Evolutionary conservation across 2,329 filamentous ascomycete species (phyloP).

Genomic region (Epicoccum nigrum): DNA sequence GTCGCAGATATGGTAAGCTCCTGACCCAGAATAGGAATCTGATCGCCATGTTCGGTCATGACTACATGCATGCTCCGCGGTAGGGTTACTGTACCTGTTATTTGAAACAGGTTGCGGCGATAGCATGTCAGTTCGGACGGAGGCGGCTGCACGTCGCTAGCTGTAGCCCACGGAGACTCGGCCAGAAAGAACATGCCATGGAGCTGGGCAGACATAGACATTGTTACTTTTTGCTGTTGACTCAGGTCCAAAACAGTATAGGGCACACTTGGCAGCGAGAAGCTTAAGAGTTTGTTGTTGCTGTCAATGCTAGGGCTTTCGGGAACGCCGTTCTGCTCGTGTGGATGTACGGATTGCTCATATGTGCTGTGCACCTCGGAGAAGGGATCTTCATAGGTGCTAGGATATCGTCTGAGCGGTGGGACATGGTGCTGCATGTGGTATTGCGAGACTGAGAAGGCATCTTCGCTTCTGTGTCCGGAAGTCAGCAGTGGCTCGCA

Average conservation of each 20-base stretch:
- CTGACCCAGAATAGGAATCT: constrained; percentile 79
- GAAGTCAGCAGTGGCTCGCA: constrained; percentile 35
- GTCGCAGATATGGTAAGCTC: constrained; percentile 91
- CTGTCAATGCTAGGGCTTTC: constrained; percentile 66
- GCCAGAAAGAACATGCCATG: constrained; percentile 91
- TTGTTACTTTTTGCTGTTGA: constrained; percentile 64
- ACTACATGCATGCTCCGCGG: constrained; percentile 80
- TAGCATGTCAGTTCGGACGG: constrained; percentile 91
- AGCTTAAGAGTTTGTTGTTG: constrained; percentile 64
- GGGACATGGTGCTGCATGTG: constrained; percentile 49
- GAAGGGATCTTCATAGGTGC: constrained; percentile 57
- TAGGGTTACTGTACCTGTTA: constrained; percentile 85
- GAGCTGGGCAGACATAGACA: constrained; percentile 75
- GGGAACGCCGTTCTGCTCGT: constrained; percentile 52
- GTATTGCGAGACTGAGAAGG: constrained; percentile 49
- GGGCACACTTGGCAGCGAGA: constrained; percentile 55
- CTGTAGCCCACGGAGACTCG: constrained; percentile 71
- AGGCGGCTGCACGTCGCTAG: constrained; percentile 61
- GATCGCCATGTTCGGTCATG: constrained; percentile 82
- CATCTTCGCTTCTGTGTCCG: constrained; percentile 57
- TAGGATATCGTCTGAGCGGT: constrained; percentile 58
- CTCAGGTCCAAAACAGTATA: constrained; percentile 70
- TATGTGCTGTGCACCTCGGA: constrained; percentile 58
- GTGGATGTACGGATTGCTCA: constrained; percentile 52
- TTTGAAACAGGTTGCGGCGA: constrained; percentile 92